Conservation (phyloP, 139 green algal species). For the Coelastrella sp. region DNA sequence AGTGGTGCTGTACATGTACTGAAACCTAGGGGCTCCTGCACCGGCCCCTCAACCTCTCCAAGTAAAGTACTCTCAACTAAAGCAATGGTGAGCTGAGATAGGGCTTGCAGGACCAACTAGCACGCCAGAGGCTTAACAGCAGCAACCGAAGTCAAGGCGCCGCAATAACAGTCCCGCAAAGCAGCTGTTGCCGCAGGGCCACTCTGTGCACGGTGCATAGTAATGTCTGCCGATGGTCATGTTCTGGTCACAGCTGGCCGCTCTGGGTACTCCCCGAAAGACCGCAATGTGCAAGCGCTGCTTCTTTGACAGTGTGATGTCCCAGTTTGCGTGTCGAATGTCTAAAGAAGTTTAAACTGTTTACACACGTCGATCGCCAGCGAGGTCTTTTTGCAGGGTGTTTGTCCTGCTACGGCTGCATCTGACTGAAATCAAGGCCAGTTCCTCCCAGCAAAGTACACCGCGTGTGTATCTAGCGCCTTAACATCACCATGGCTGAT, state of each 20-base stretch:
- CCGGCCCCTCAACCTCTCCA: no score
- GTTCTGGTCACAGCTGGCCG: not conserved
- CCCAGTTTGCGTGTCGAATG: not conserved
- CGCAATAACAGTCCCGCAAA: not conserved
- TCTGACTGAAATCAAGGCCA: not conserved
- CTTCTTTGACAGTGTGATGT: no score
- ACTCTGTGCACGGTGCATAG: not conserved
- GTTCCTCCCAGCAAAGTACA: not conserved
- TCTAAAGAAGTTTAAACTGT: not conserved
- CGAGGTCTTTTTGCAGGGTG: not conserved
- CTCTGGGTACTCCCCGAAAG: no score
- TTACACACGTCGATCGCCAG: not conserved
- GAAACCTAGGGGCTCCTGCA: no score
- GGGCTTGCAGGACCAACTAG: no score
- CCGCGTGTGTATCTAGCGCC: not conserved
- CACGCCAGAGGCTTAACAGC: no score
- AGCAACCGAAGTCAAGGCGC: not conserved
- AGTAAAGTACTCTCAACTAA: no score
- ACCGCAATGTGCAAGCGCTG: no score
- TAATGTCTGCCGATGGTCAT: not conserved
- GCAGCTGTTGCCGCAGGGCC: not conserved
- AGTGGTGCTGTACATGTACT: no score
- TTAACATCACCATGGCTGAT: conserved; percentile 74
- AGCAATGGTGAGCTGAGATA: no score
- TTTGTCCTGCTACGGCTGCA: not conserved